phyloP scores from a whole-genome alignment of 108 stramenopile genomes.

The Skeletonema menzelii region DNA sequence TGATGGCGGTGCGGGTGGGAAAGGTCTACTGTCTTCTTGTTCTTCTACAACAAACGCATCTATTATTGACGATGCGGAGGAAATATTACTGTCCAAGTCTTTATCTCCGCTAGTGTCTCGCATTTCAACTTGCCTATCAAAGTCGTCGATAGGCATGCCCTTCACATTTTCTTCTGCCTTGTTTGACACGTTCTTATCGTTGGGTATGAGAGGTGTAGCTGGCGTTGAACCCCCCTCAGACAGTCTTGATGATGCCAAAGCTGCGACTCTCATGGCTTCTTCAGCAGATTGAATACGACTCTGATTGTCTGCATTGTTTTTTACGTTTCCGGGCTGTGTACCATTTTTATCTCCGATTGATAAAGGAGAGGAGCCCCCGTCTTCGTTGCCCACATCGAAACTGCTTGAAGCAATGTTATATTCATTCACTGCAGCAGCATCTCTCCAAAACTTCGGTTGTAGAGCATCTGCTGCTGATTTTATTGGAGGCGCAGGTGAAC shows the following conservation, averaged over 20 bases:
- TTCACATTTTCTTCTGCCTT: background rate
- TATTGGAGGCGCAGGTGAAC: conserved; percentile 5
- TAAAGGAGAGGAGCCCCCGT: conserved; percentile 38
- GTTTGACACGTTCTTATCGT: background rate
- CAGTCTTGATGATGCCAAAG: conserved; percentile 13
- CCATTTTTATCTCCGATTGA: background rate
- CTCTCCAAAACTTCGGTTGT: conserved; percentile 31
- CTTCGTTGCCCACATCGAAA: conserved; percentile 35
- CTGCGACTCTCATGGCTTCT: conserved; percentile 19
- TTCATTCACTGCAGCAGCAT: conserved; percentile 33
- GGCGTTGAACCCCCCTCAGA: conserved; percentile 22
- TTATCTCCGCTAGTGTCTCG: conserved; percentile 10
- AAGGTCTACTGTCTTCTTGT: conserved; percentile 25
- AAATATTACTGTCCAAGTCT: conserved; percentile 16
- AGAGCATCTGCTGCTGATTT: conserved; percentile 28
- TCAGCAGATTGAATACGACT: conserved; percentile 19
- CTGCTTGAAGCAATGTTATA: conserved; percentile 31
- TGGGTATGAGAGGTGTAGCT: background rate
- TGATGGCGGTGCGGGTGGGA: conserved; percentile 46
- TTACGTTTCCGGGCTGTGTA: background rate
- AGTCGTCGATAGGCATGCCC: conserved; percentile 11
- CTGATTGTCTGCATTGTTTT: background rate
- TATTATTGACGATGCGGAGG: conserved; percentile 29
- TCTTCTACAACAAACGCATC: conserved; percentile 31
- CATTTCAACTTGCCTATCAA: conserved; percentile 18